Evolutionary conservation across 352 stramenopile species (phyloP).

Genomic region (Globisporangium viniferum): DNA sequence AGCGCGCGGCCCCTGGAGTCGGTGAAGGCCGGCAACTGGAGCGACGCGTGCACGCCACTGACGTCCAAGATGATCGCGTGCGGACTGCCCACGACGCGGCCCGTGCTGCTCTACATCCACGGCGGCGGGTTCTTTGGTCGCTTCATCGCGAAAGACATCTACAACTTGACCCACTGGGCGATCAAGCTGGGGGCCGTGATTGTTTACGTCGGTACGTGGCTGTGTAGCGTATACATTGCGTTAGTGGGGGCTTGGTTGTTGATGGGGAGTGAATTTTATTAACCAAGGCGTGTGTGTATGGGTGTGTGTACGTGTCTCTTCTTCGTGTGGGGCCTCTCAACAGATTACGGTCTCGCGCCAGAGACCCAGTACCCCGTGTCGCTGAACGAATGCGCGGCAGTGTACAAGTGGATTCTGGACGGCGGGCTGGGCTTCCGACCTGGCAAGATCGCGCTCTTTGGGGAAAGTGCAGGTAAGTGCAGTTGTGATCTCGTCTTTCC

Average conservation of each 20-base stretch:
- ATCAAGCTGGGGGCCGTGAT: slow-evolving; percentile 71
- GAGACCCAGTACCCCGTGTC: slow-evolving; percentile 81
- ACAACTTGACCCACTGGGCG: slow-evolving; percentile 75
- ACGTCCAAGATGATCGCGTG: slow-evolving; percentile 68
- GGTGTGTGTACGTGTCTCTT: background rate
- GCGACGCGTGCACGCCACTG: slow-evolving; percentile 42
- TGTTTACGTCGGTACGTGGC: slow-evolving; percentile 75
- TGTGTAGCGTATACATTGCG: background rate
- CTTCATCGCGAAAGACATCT: slow-evolving; percentile 86
- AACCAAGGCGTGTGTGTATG: slow-evolving; percentile 5
- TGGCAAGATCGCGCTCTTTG: slow-evolving; percentile 71
- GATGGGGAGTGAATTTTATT: slow-evolving; percentile 1
- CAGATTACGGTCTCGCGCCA: slow-evolving; percentile 80
- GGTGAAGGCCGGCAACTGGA: slow-evolving; percentile 70
- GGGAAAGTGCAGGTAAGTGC: slow-evolving; percentile 53
- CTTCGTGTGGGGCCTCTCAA: background rate
- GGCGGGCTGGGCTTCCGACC: slow-evolving; percentile 72
- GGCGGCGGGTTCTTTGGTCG: slow-evolving; percentile 84
- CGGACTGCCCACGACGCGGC: slow-evolving; percentile 58
- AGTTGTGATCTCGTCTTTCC: background rate
- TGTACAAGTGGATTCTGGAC: slow-evolving; percentile 85
- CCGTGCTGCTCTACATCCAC: slow-evolving; percentile 85
- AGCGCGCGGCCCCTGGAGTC: slow-evolving; percentile 62
- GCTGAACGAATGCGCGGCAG: slow-evolving; percentile 70
- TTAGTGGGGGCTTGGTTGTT: background rate